phyloP scores from a whole-genome alignment of 495 filamentous ascomycete species.

The Trichoderma parareesei region DNA sequence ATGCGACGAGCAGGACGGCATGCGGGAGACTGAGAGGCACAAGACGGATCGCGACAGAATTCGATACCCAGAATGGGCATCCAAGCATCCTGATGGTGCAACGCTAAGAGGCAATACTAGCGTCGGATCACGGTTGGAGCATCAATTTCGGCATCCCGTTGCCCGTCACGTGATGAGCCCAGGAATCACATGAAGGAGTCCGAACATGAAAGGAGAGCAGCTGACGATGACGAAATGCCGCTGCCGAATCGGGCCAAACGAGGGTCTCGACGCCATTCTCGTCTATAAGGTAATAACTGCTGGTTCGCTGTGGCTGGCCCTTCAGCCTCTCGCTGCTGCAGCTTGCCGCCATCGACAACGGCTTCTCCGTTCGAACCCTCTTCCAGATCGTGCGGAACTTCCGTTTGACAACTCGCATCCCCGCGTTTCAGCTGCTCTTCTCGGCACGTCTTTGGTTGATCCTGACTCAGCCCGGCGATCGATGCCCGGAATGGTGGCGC shows the following conservation, averaged over 20 bases:
- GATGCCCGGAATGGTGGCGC: not conserved
- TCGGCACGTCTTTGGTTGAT: not conserved
- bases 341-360: too few species aligned
- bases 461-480: not conserved
- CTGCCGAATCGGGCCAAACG: not conserved
- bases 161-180: slow-evolving; percentile 1
- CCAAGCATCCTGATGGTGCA: slow-evolving; percentile 7
- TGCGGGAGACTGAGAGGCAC: not conserved
- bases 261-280: not conserved
- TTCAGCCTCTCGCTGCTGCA: too few species aligned
- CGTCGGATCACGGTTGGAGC: not conserved
- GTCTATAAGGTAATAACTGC: not conserved
- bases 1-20: not conserved
- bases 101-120: slow-evolving; percentile 2
- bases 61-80: not conserved
- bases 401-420: not conserved
- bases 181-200: not conserved
- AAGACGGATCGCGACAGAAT: not conserved
- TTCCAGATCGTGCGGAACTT: too few species aligned
- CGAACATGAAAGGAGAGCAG: not conserved
- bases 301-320: too few species aligned
- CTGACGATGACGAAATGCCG: slow-evolving; percentile 8
- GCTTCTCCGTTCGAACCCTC: too few species aligned
- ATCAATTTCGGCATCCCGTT: slow-evolving; percentile 5
- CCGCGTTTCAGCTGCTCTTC: not conserved